phyloP scores from a whole-genome alignment of 139 green algal genomes.

The Edaphochlamys debaryana region DNA sequence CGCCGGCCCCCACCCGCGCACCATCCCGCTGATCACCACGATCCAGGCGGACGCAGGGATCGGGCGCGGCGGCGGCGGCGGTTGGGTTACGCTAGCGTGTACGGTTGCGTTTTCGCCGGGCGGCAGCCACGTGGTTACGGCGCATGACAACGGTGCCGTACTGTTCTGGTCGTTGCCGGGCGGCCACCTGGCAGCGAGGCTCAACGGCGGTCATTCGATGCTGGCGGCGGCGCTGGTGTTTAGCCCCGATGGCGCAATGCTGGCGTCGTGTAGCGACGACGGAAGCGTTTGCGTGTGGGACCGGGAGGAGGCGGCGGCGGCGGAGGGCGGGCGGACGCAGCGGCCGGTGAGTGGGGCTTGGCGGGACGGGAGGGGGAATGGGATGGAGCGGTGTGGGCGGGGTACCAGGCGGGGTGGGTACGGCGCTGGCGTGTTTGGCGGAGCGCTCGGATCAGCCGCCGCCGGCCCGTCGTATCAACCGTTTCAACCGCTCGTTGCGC shows the following conservation, averaged over 20 bases:
- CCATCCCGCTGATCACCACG: not conserved
- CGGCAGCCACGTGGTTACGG: not conserved
- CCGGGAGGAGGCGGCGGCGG: not conserved
- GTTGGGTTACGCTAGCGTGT: conserved; percentile 23
- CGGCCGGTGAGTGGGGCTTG: not conserved
- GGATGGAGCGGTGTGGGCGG: too few relatives aligned
- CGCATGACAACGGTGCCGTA: conserved; percentile 24
- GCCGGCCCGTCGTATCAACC: too few relatives aligned
- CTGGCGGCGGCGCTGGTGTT: conserved; percentile 7
- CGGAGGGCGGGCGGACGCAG: not conserved
- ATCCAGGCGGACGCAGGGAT: not conserved
- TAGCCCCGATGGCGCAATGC: not conserved
- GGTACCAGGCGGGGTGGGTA: too few relatives aligned
- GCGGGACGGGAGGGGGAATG: too few relatives aligned
- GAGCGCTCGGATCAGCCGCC: too few relatives aligned
- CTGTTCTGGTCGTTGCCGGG: not conserved
- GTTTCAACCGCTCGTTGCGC: too few relatives aligned
- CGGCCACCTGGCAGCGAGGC: not conserved
- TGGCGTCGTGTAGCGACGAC: conserved; percentile 8
- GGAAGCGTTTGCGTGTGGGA: conserved; percentile 12
- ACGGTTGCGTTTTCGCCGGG: not conserved
- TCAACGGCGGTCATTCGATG: not conserved
- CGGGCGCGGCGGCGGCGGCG: not conserved
- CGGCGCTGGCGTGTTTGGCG: too few relatives aligned
- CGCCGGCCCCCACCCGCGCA: not conserved